Evolutionary conservation across 352 stramenopile species (phyloP).

Genomic region (Phytophthora pinifolia): DNA sequence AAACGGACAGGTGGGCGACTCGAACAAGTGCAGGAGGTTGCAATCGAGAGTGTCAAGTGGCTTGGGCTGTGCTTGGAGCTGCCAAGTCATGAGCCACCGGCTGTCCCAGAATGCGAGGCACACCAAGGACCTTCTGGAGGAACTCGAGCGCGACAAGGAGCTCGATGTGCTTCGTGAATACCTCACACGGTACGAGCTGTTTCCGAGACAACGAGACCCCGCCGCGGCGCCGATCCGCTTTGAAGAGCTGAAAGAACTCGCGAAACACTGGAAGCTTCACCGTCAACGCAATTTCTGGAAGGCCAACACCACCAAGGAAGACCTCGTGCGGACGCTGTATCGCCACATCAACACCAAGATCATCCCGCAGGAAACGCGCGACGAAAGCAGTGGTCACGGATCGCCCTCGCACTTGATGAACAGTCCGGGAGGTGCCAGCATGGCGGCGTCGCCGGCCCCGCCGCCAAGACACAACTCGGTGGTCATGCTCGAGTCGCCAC

Average conservation of each 20-base stretch:
- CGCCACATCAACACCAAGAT: constrained; percentile 89
- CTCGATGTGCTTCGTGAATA: constrained; percentile 85
- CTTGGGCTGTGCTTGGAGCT: background rate
- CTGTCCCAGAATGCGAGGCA: constrained; percentile 81
- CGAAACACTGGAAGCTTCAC: constrained; percentile 90
- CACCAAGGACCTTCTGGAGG: constrained; percentile 79
- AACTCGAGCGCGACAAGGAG: constrained; percentile 87
- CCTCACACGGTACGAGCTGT: constrained; percentile 80
- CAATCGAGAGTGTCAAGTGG: background rate
- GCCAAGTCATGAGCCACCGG: constrained; percentile 67
- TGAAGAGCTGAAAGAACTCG: constrained; percentile 91
- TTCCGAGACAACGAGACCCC: constrained; percentile 71
- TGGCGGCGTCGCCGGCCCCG: constrained; percentile 35
- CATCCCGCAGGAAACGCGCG: constrained; percentile 61
- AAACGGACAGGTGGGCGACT: constrained; percentile 23
- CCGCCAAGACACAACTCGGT: constrained; percentile 36
- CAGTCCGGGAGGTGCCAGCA: constrained; percentile 6
- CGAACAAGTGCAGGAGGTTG: background rate
- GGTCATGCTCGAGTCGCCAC: constrained; percentile 43
- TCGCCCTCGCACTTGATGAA: constrained; percentile 20
- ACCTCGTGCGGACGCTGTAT: constrained; percentile 83
- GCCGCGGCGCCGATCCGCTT: constrained; percentile 80
- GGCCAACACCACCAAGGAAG: constrained; percentile 86
- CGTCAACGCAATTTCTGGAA: constrained; percentile 91
- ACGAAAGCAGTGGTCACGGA: constrained; percentile 36